Base-by-base conservation (phyloP, 2,329 filamentous ascomycete species). In the Pestalotiopsis sp. region DNA sequence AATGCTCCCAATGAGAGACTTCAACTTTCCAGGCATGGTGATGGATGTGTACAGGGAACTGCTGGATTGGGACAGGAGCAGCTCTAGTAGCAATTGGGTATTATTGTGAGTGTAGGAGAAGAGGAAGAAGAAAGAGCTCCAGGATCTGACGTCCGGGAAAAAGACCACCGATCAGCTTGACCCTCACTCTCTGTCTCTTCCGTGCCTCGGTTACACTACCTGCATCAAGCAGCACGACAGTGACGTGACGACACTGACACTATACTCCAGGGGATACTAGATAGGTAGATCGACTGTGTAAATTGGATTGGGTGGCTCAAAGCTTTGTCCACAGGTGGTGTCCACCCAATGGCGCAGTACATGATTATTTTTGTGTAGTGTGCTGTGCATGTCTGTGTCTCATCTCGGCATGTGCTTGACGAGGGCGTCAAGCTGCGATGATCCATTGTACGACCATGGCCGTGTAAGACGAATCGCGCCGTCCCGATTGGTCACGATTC, bases 1-100 rank as follows among this genome's bases (percentile, higher is more conserved):
- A 70, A 87, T 84, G 27, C 78, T 79, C 36, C 81, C 81, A 58
- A 86, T 73, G 23, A 86, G 72, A 9, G 79, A 78, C 31, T 67
- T 67, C 38, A 67, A 39, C 27, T 41, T 57, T 14, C 38, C 27
- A 14, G 65, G 65, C 65, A 67, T 66, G 38, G 12, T 62, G 12
- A 23, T 20, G 17, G 27, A 27, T 59, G 57, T 36, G 57, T 59
- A 36, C 25, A 59, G 23, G 14, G 25, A 13, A 13, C 57, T 17
- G 57, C 45, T 52, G 17, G 27, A 31, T n/a, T 60, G 13, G 20
- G 45, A 52, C 45, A 52, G 45, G 45, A 17, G 20, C 45, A 52
- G 45, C 45, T 36, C 20, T 59, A 59, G 57, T n/a, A 59, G 25
- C 27, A 7, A 31, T 31, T 31, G 45, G 45, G 20, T 52, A n/a